Evolutionary conservation across 768 basidiomycete species (phyloP), one percentile per base, ranked within the genome.

Genomic region (Boletus rubescentipes): DNA sequence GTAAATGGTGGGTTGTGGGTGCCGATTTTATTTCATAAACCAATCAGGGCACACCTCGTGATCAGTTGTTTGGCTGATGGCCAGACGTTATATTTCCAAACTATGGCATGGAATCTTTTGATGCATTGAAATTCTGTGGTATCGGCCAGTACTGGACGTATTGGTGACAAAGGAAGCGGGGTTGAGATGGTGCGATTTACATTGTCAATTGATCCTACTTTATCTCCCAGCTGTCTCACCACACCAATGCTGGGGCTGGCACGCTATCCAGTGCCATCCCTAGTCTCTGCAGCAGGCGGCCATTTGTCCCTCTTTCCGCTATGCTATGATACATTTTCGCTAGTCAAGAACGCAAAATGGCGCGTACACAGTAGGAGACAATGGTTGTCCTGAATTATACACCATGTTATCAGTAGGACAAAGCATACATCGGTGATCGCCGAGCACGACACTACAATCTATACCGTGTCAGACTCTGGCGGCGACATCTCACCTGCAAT

Each of bases 1-100:
- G n/a, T 9, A 47, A 53, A 41, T 47, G 38, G 46, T n/a, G 45
- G 29, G 2, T 48, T 54, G 53, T 54, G 46, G 53, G 53, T 12
- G 40, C 46, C 16, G 26, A 32, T 47, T 39, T 46, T 10, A 37
- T 11, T 40, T 20, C 21, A 21, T 23, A 15, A 2, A n/a, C 38
- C 44, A 46, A 46, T 32, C 21, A 32, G 31, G 31, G n/a, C n/a
- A n/a, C 30, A 41, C 38, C 23, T 18, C 37, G 26, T n/a, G 26
- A 9, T n/a, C n/a, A 15, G 41, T 26, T 29, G 23, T 38, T 16
- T 5, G 11, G n/a, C 5, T 2, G 34, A 35, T 16, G 43, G n/a
- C n/a, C 30, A 23, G 42, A 44, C 26, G 16, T 32, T 15, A 42
- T 36, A 16, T 12, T 41, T 41, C 18, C 32, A 26, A 42, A 20